Base-by-base conservation (phyloP, 2,329 filamentous ascomycete species). In the Colletotrichum magnum region DNA sequence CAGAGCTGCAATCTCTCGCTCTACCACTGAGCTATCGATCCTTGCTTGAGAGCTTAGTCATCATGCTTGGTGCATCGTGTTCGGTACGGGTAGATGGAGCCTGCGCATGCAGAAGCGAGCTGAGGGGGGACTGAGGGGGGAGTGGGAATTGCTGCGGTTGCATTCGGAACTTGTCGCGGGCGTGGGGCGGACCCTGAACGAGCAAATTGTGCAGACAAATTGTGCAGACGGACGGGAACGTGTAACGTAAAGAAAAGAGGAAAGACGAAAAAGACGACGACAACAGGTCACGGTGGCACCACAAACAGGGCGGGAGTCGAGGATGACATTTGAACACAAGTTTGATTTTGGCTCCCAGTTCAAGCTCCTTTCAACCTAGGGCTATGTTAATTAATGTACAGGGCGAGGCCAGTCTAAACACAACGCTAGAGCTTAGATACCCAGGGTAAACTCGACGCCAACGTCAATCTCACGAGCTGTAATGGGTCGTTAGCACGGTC, bases 381-480 rank as follows among this genome's bases (percentile, higher is more conserved):
- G 62, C 57, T 67, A 69, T 66, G 67, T 66, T 67, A 71, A 74
- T 71, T 69, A 69, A 68, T 72, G 70, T 68, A 72, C 71, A 70
- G 58, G 66, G 59, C 56, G 57, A 66, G 71, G 64, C 61, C 60
- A 50, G 61, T 70, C 50, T 71, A 54, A 71, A 66, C 58, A 69
- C 61, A 65, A 66, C 66, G 69, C 69, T 62, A 69, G 65, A 66
- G 69, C 77, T 86, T 93, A 98, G 87, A 98, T 98, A 85, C 94
- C 95, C 79, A 97, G 89, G 76, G 91, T 93, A 85, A 97, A 97
- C 85, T 97, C 94, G 77, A 98, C 95, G 77, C 95, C 95, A 74
- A 98, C 95, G 79, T 98, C 96, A 78, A 98, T 98, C 77, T 98
- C 95, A 77, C 95, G 93, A 77, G 96, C 93, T 93, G 75, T 60